A percentile compares a stretch with the other conserved stretches of the same genome.
These are phyloP conservation scores for Trichopus zeylanicus DNA, from an alignment of 116 monocot species.

Conservation along the genomic window DNA sequence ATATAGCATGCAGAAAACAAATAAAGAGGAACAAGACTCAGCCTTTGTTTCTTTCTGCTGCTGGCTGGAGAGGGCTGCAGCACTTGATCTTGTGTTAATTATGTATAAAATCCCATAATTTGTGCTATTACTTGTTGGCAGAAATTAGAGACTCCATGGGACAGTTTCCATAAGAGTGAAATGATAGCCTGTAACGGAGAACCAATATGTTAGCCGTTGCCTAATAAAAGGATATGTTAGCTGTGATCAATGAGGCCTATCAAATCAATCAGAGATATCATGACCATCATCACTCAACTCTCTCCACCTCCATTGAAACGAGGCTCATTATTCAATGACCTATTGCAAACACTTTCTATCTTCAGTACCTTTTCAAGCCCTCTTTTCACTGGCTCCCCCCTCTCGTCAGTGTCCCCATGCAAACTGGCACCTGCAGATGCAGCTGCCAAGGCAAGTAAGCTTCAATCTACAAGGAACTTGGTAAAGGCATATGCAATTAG, in stretches of 20 bases:
- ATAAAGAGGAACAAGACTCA: constrained; percentile 37
- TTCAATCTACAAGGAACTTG: constrained; percentile 10
- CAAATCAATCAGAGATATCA: constrained; percentile 21
- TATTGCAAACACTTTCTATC: neutral
- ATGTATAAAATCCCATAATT: no score
- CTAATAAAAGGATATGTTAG: no score
- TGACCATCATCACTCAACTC: constrained; percentile 15
- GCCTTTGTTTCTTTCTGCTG: constrained; percentile 40
- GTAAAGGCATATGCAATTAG: no score
- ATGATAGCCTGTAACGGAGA: no score
- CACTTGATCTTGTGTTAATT: no score
- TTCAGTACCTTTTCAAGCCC: constrained; percentile 11
- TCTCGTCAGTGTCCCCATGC: constrained; percentile 12
- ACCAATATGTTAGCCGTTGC: no score
- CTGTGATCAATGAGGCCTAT: constrained; percentile 6
- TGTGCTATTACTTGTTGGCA: no score
- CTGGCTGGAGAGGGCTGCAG: no score
- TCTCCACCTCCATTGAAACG: constrained; percentile 1
- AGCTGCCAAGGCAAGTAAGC: constrained; percentile 12
- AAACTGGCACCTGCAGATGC: constrained; percentile 6
- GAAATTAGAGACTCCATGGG: no score
- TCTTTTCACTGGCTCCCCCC: constrained; percentile 10
- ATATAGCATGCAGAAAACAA: neutral
- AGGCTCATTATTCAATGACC: constrained; percentile 11
- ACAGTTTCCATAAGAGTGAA: no score